Base-by-base conservation (phyloP, 768 basidiomycete genomes). In the Pleurotus pulmonarius region DNA sequence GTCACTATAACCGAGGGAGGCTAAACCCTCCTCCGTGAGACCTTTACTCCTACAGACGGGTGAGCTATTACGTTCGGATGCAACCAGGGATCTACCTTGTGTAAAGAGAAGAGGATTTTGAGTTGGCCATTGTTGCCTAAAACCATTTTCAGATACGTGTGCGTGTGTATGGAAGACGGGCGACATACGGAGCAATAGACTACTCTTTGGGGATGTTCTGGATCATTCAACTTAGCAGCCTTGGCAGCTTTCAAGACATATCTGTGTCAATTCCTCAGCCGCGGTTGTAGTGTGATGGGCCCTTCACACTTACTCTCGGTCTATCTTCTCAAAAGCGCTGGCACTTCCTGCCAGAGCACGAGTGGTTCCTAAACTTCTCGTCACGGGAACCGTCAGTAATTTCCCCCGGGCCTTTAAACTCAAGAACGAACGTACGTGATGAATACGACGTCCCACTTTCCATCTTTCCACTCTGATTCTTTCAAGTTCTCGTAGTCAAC, bases 171-270 rank as follows among this genome's bases (percentile, higher is more conserved):
- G 34, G 16, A 20, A 53, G 16, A 40, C n/a, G 1, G 4, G 8
- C 3, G 43, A 64, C 79, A 34, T 61, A 86, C 88, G 3, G 89
- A 92, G 56, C 87, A 63, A 63, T 92, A 92, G 12, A 92, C 75
- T 11, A 92, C 63, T 0, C 82, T 77, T 61, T 92, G 91, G 3
- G 70, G 56, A 54, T 74, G 70, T 18, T 59, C 48, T 11, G 77
- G 69, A 47, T 78, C 78, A 25, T 76, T 69, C 9, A 73, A 66
- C 62, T 77, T 83, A 3, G 89, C 89, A 16, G 80, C 86, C 49
- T 79, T 75, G 9, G 88, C 90, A 6, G 87, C 85, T 51, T 83
- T 82, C 46, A 91, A 67, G n/a, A 91, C 88, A 63, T 90, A 90
- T 66, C 88, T 87, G 52, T 38, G 40, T 56, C 44, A 4, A 34